Percentiles rank a stretch among this genome's conserved stretches.
Evolutionary conservation across 306 rosid species (phyloP).

Genomic region (Amphicarpaea edgeworthii): DNA sequence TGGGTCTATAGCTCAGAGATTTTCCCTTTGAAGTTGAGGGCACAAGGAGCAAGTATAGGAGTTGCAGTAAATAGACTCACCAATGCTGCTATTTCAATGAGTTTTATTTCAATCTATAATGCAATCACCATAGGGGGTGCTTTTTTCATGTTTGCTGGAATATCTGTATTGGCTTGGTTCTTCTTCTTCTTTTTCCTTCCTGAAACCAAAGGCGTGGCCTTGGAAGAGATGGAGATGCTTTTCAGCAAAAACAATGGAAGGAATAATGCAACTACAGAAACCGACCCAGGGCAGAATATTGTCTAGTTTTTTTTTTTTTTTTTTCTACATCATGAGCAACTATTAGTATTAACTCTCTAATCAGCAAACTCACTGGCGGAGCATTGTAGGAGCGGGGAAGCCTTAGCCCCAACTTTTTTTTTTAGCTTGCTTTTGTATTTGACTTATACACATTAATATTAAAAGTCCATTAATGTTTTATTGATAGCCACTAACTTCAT

Average conservation of each 20-base stretch:
- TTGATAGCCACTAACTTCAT: too few species aligned
- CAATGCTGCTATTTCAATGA: constrained; percentile 67
- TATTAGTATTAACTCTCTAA: too few species aligned
- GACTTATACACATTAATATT: too few species aligned
- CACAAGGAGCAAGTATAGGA: constrained; percentile 68
- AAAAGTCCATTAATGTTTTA: too few species aligned
- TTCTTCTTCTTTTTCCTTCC: constrained; percentile 71
- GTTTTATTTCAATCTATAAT: constrained; percentile 64
- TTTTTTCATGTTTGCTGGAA: constrained; percentile 71
- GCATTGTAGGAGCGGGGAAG: too few species aligned
- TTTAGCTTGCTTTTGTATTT: too few species aligned
- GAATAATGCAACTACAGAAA: constrained; percentile 8
- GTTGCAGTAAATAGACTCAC: constrained; percentile 71
- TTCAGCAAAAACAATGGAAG: constrained; percentile 39
- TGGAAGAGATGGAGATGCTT: constrained; percentile 79
- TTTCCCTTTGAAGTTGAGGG: constrained; percentile 72
- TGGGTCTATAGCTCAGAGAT: constrained; percentile 85
- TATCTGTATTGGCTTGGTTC: constrained; percentile 57
- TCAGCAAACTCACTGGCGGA: too few species aligned
- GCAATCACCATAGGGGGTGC: constrained; percentile 76
- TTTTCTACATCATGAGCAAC: too few species aligned
- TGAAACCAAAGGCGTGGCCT: constrained; percentile 71
- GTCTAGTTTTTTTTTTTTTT: too few species aligned
- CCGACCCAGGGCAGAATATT: background rate
- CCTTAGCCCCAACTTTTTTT: too few species aligned